Evolutionary conservation across 2,329 filamentous ascomycete species (phyloP).

Genomic region (Phyllosticta capitalensis): DNA sequence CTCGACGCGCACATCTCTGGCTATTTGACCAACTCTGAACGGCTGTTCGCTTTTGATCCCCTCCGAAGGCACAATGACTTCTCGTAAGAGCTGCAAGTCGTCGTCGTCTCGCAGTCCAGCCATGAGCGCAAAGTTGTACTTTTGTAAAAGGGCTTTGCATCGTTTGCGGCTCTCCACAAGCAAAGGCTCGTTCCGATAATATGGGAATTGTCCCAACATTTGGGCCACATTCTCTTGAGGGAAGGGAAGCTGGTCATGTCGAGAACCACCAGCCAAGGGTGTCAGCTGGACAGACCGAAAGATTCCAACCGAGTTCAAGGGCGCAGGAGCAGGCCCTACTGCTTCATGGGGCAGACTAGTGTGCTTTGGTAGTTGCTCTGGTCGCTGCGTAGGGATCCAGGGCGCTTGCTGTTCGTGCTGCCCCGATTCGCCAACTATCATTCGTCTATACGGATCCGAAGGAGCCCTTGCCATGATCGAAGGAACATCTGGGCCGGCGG

Average conservation of each 20-base stretch:
- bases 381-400: background rate
- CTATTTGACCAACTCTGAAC: slow-evolving; percentile 43
- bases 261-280: background rate
- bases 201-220: background rate
- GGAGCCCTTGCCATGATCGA: background rate
- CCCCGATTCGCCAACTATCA: background rate
- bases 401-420: background rate
- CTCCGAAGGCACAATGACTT: slow-evolving; percentile 57
- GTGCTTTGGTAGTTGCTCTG: background rate
- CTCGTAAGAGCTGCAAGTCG: slow-evolving; percentile 54
- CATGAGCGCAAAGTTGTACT: slow-evolving; percentile 75
- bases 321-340: too few species aligned
- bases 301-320: too few species aligned
- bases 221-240: background rate
- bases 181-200: slow-evolving; percentile 39
- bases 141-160: slow-evolving; percentile 71
- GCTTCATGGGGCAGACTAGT: too few species aligned
- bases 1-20: slow-evolving; percentile 70
- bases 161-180: slow-evolving; percentile 75
- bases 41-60: slow-evolving; percentile 33
- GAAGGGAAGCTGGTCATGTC: background rate
- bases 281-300: background rate
- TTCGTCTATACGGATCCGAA: background rate
- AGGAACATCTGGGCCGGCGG: background rate
- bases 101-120: slow-evolving; percentile 57